A percentile compares a stretch with the other conserved stretches of the same genome.
Evolutionary conservation across 1,284 basidiomycete genomes (phyloP).

Genomic region (Boletellus dicymbophilus): DNA sequence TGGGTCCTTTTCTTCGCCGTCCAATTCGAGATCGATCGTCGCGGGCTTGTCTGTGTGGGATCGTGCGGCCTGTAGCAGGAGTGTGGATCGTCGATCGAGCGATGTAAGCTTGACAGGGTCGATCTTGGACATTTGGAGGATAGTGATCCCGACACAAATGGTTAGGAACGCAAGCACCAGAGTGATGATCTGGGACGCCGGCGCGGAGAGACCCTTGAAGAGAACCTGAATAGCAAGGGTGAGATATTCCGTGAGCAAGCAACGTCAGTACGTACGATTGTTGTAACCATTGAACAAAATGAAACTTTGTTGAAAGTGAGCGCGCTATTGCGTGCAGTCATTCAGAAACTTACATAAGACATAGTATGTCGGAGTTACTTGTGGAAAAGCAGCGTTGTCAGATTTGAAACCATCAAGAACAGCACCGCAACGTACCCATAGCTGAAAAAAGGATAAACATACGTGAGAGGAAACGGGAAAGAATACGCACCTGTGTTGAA

Average conservation of each 20-base stretch:
- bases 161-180: slow-evolving; percentile 90
- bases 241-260: slow-evolving; percentile 2
- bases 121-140: slow-evolving; percentile 96
- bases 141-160: slow-evolving; percentile 89
- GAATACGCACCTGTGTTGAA: slow-evolving; percentile 81
- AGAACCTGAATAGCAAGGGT: slow-evolving; percentile 56
- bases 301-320: slow-evolving; percentile 26
- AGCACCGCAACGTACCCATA: too few relatives aligned
- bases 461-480: neutral
- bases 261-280: slow-evolving; percentile 53
- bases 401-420: too few relatives aligned
- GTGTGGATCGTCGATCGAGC: slow-evolving; percentile 84
- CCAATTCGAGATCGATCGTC: slow-evolving; percentile 23
- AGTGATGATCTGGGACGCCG: slow-evolving; percentile 79
- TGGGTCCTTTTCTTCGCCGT: slow-evolving; percentile 53
- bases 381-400: slow-evolving; percentile 14
- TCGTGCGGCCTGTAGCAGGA: slow-evolving; percentile 79
- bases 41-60: slow-evolving; percentile 53
- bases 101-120: slow-evolving; percentile 73
- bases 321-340: neutral
- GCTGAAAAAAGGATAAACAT: slow-evolving; percentile 42
- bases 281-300: slow-evolving; percentile 87
- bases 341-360: slow-evolving; percentile 62
- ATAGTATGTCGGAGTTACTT: slow-evolving; percentile 89
- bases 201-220: slow-evolving; percentile 88